Evolutionary conservation across 768 basidiomycete species (phyloP).

Genomic region (Leccinum fibrillosum): DNA sequence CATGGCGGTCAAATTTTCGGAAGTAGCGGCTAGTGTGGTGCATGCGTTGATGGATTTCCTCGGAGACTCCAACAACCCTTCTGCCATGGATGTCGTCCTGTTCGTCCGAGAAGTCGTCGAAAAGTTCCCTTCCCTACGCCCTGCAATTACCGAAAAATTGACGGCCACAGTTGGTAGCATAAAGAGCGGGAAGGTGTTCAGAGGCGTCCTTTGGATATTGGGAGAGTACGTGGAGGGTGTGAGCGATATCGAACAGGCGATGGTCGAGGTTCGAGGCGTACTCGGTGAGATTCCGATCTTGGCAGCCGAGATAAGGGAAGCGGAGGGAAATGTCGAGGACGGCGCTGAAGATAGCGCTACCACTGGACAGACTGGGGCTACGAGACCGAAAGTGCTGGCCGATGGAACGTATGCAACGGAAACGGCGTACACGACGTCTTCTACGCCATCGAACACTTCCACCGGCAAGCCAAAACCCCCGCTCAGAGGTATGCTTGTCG

Average conservation of each 20-base stretch:
- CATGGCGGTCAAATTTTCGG: constrained; percentile 94
- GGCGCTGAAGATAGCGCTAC: constrained; percentile 37
- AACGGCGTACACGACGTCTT: constrained; percentile 69
- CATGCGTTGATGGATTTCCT: constrained; percentile 94
- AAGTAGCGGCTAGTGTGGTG: constrained; percentile 93
- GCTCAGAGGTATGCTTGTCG: constrained; percentile 56
- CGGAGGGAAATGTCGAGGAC: constrained; percentile 49
- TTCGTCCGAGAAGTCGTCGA: constrained; percentile 92
- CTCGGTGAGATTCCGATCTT: constrained; percentile 97
- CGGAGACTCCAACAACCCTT: constrained; percentile 91
- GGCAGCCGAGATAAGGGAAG: constrained; percentile 83
- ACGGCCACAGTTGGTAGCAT: constrained; percentile 78
- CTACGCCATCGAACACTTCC: constrained; percentile 63
- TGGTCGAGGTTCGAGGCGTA: constrained; percentile 78
- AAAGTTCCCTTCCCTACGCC: constrained; percentile 87
- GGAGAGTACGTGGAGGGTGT: constrained; percentile 84
- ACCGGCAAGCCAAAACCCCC: constrained; percentile 92
- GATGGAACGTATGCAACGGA: constrained; percentile 99
- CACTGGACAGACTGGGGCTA: constrained; percentile 38
- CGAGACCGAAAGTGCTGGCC: constrained; percentile 78
- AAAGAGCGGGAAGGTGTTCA: constrained; percentile 95
- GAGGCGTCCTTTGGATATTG: constrained; percentile 96
- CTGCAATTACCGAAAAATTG: constrained; percentile 82
- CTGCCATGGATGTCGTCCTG: constrained; percentile 91
- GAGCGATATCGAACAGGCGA: constrained; percentile 64